Evolutionary conservation across 106 monocot species (phyloP).

Genomic region (Apostasia ramifera): DNA sequence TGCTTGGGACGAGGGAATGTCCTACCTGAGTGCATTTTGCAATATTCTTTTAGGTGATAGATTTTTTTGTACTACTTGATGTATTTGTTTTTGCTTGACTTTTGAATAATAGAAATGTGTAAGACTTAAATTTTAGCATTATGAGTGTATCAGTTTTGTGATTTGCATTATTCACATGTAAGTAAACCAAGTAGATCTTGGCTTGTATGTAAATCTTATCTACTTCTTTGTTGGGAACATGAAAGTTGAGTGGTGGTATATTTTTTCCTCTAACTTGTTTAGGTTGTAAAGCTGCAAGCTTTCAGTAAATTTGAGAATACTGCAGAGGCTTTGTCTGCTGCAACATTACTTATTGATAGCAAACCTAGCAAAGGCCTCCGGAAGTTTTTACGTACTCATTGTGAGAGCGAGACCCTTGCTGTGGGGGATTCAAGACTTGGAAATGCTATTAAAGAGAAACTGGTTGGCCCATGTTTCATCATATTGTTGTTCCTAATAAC

Average conservation of each 20-base stretch:
- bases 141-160: no score
- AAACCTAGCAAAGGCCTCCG: slow-evolving; percentile 87
- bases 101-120: neutral
- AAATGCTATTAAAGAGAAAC: slow-evolving; percentile 88
- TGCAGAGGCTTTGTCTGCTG: slow-evolving; percentile 64
- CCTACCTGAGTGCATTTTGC: no score
- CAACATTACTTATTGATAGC: slow-evolving; percentile 78
- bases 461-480: slow-evolving; percentile 30
- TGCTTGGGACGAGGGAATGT: no score
- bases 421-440: slow-evolving; percentile 98
- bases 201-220: no score
- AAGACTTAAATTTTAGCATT: no score
- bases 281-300: slow-evolving; percentile 86
- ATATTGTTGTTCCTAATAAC: neutral
- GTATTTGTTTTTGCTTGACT: neutral
- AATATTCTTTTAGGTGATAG: neutral
- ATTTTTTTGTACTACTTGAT: neutral
- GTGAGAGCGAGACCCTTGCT: slow-evolving; percentile 75
- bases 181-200: no score
- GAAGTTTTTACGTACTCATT: slow-evolving; percentile 76
- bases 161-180: neutral
- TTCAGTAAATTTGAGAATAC: slow-evolving; percentile 97
- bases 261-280: neutral
- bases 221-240: no score
- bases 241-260: no score